These are phyloP conservation scores for Alternaria sp. DNA, from an alignment of 2,329 filamentous ascomycete genomes.

Conservation along the genomic window DNA sequence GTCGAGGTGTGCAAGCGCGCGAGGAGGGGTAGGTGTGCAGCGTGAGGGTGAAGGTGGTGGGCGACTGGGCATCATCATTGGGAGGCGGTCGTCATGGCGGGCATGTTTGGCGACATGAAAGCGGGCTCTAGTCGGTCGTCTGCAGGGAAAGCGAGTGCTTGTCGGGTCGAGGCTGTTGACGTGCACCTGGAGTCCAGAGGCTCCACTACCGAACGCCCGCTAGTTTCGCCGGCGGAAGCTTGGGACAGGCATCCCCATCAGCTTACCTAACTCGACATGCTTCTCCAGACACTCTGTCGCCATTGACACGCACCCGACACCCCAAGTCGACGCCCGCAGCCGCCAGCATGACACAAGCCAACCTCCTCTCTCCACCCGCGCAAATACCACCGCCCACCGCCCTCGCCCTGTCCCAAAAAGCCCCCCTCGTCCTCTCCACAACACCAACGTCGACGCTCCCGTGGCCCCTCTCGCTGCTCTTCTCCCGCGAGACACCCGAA, in stretches of 20 bases:
- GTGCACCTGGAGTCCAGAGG: slow-evolving; percentile 14
- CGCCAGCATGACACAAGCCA: slow-evolving; percentile 38
- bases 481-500: slow-evolving; percentile 72
- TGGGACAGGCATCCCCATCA: slow-evolving; percentile 9
- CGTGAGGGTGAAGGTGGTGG: slow-evolving; percentile 21
- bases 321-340: background rate
- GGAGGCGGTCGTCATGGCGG: slow-evolving; percentile 23
- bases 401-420: slow-evolving; percentile 57
- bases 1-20: slow-evolving; percentile 18
- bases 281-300: slow-evolving; percentile 8
- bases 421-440: slow-evolving; percentile 47
- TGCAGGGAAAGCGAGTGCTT: background rate
- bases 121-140: background rate
- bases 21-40: slow-evolving; percentile 39
- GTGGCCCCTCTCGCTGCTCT: slow-evolving; percentile 60
- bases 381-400: slow-evolving; percentile 48
- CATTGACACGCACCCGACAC: slow-evolving; percentile 5
- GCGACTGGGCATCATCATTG: slow-evolving; percentile 45
- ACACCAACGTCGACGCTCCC: slow-evolving; percentile 52
- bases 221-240: slow-evolving; percentile 29
- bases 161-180: slow-evolving; percentile 9
- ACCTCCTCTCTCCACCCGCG: slow-evolving; percentile 51
- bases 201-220: slow-evolving; percentile 7
- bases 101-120: background rate
- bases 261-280: slow-evolving; percentile 14